Evolutionary conservation across 2,329 filamentous ascomycete genomes (phyloP), one percentile per base, ranked within the genome.

Genomic region (Hirsutella thompsonii): DNA sequence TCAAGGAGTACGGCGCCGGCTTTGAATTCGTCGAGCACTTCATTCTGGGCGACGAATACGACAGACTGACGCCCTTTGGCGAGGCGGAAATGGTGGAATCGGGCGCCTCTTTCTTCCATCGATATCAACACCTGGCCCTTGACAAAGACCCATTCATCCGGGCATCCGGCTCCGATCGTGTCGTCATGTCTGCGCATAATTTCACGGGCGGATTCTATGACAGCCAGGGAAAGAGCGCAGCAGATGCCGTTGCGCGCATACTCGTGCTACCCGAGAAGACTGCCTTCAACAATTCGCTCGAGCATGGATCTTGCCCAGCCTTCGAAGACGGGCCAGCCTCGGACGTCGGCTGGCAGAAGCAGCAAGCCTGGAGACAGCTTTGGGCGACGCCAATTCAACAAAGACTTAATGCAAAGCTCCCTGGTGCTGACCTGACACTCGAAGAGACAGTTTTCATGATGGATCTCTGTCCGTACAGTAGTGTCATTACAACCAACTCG

Each of bases 381-480:
- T 93, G 92, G 55, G 68, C 77, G 1, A 74, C 77, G 0, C 60
- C 75, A 0, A 84, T 94, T 47, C 70, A 72, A n/a, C 59, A 68
- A 2, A 76, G 85, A 8, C 61, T 94, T 33, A 87, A 89, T 54
- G 52, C 62, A 13, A 74, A 81, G 45, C 67, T 95, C 0, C 71
- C 70, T 0, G 82, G 83, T 2, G 79, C 74, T 5, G 76, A 82
- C 45, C 58, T 94, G 34, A 74, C 72, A 3, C 55, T 68, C 11
- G 53, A 64, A 1, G 79, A 90, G 28, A 75, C 79, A 1, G 66
- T 88, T 42, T 74, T 72, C 43, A 57, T 95, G 28, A 94, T 95
- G 87, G 87, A 94, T 52, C 68, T 94, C 45, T 95, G 89, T 53
- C 81, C 89, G 0, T 94, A 87, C 62, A 73, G 82, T 49, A 90